phyloP scores from a whole-genome alignment of 2,329 filamentous ascomycete species.

The Rhynchosporium agropyri region DNA sequence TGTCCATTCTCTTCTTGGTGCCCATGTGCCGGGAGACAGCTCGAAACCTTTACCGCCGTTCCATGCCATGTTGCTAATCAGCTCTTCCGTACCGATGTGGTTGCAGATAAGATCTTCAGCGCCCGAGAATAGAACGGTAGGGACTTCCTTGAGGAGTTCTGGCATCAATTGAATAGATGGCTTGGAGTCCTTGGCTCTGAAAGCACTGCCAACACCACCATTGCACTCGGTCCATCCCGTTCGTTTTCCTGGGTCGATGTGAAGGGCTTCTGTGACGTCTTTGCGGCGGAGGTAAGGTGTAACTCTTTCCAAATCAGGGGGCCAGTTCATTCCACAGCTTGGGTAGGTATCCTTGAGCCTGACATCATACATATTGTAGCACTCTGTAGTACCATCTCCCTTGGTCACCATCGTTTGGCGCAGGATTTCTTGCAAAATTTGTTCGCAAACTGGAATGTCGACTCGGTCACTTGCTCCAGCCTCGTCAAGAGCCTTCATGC shows the following conservation, averaged over 20 bases:
- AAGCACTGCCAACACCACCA: slow-evolving; percentile 72
- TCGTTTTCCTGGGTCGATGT: slow-evolving; percentile 79
- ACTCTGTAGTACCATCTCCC: slow-evolving; percentile 57
- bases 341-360: slow-evolving; percentile 79
- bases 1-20: slow-evolving; percentile 89
- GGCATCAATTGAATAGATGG: slow-evolving; percentile 78
- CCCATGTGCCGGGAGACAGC: slow-evolving; percentile 80
- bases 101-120: slow-evolving; percentile 97
- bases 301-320: slow-evolving; percentile 76
- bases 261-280: slow-evolving; percentile 80
- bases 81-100: slow-evolving; percentile 86
- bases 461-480: slow-evolving; percentile 63
- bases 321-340: slow-evolving; percentile 97
- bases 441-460: slow-evolving; percentile 72
- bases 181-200: slow-evolving; percentile 69
- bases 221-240: slow-evolving; percentile 93
- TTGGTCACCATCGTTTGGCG: slow-evolving; percentile 60
- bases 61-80: slow-evolving; percentile 91
- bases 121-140: slow-evolving; percentile 87
- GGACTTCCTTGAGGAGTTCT: slow-evolving; percentile 73
- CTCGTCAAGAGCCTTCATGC: slow-evolving; percentile 62
- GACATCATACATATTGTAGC: slow-evolving; percentile 97
- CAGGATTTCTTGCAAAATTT: slow-evolving; percentile 74
- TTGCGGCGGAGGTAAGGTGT: slow-evolving; percentile 80
- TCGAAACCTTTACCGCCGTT: slow-evolving; percentile 92